Base-by-base conservation (phyloP, 306 rosid species). In the Alnus rubra region DNA sequence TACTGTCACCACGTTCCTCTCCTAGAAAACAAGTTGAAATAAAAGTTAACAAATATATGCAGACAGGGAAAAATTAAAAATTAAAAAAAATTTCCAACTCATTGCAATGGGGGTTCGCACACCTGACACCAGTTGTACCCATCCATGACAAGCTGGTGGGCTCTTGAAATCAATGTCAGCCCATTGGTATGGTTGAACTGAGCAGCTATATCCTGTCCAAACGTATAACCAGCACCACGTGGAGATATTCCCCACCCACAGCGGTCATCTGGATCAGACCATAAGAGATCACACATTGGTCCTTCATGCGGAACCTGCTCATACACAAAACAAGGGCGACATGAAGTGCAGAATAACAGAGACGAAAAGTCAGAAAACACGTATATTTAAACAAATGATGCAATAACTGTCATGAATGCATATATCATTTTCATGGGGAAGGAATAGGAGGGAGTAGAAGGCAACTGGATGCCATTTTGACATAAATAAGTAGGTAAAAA, bases 211-310 rank as follows among this genome's bases (percentile, higher is more conserved):
- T 94, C 98, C 83, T 94, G 97, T 71, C 98, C 98, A 79, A 94
- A 94, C 71, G 98, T 94, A 87, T 94, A 92, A 50, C 98, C 98
- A 72, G 98, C 98, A 67, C 98, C 98, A 70, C 98, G 98, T 15
- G 98, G 98, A 70, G 98, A 95, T 86, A 95, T 95, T 81, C 98
- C 98, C 98, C 98, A 95, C 77, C 98, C 98, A 83, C 98, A 95
- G 13, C 98, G 97, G 82, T 95, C 98, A 77, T 95, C 98, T 13
- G 98, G 98, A 86, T 95, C 98, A 73, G 98, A 95, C 98, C 98
- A 95, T 76, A 95, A 86, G 74, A 95, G 97, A 71, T 95, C 98
- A 70, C 98, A 95, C 98, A 95, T 95, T 2, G 98, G 98, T 76
- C 98, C 98, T 90, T 95, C 98, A 53, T 95, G 98, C 9, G 98